These are phyloP conservation scores for Fraxinus baroniana DNA, from an alignment of 305 asterid genomes.

Conservation along the genomic window DNA sequence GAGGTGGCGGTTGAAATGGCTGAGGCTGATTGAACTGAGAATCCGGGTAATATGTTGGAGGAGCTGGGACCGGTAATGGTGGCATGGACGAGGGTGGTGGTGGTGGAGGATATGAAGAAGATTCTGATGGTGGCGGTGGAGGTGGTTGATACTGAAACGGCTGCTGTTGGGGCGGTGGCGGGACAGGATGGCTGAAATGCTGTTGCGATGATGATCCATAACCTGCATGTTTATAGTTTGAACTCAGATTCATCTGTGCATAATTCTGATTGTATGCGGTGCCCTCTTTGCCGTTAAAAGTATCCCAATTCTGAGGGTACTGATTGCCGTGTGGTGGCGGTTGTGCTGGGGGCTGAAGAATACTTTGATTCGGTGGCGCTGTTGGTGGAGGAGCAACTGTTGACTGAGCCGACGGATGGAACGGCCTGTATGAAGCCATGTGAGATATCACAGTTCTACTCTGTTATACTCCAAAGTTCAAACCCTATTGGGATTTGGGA, in stretches of 20 bases:
- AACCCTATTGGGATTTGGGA: neutral
- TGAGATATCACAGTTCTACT: neutral
- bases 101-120: constrained; percentile 51
- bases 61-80: constrained; percentile 32
- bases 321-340: constrained; percentile 59
- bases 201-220: constrained; percentile 42
- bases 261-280: constrained; percentile 43
- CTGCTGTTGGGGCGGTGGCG: constrained; percentile 58
- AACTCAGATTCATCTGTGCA: constrained; percentile 46
- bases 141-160: constrained; percentile 59
- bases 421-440: constrained; percentile 93
- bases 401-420: constrained; percentile 75
- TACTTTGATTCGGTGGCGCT: constrained; percentile 63
- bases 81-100: constrained; percentile 42
- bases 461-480: neutral
- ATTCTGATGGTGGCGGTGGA: constrained; percentile 74
- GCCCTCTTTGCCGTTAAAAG: constrained; percentile 40
- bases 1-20: constrained; percentile 55
- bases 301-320: constrained; percentile 72
- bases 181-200: constrained; percentile 45
- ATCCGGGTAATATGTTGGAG: constrained; percentile 42
- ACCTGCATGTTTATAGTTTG: constrained; percentile 48
- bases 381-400: constrained; percentile 66
- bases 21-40: constrained; percentile 67
- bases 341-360: constrained; percentile 51